Conservation (phyloP, 805 yeast species). For the Suhomyces sp. region DNA sequence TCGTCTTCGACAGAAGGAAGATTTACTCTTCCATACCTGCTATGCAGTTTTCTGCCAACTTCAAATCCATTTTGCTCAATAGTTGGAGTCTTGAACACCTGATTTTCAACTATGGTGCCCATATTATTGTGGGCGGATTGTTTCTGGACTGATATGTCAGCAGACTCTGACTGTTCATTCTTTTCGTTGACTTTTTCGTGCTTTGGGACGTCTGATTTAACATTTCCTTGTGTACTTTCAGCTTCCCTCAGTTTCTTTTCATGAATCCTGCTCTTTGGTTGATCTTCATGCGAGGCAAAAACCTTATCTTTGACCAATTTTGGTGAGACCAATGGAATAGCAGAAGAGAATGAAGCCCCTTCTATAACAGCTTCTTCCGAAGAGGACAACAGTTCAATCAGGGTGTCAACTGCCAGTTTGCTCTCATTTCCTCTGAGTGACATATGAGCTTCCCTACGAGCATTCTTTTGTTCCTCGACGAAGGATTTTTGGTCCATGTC, state of each 20-base stretch:
- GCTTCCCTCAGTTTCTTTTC: no score
- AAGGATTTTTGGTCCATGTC: constrained; percentile 11
- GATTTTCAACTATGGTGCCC: constrained; percentile 1
- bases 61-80: constrained; percentile 2
- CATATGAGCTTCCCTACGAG: constrained; percentile 3
- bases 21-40: neutral
- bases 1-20: constrained; percentile 1
- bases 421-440: constrained; percentile 3
- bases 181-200: no score
- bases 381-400: constrained; percentile 1
- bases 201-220: no score
- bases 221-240: no score
- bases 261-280: no score
- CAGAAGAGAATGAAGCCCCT: constrained; percentile 2
- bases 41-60: neutral
- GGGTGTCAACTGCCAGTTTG: no score
- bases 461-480: constrained; percentile 6
- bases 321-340: neutral
- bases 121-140: neutral
- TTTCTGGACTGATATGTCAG: neutral
- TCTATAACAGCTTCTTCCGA: constrained; percentile 1
- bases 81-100: constrained; percentile 4
- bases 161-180: no score
- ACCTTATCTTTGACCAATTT: no score
- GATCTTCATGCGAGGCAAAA: no score